A percentile compares a stretch with the other conserved stretches of the same genome.
phyloP scores from a whole-genome alignment of 441 rosid species.

The Adansonia rubrostipa region DNA sequence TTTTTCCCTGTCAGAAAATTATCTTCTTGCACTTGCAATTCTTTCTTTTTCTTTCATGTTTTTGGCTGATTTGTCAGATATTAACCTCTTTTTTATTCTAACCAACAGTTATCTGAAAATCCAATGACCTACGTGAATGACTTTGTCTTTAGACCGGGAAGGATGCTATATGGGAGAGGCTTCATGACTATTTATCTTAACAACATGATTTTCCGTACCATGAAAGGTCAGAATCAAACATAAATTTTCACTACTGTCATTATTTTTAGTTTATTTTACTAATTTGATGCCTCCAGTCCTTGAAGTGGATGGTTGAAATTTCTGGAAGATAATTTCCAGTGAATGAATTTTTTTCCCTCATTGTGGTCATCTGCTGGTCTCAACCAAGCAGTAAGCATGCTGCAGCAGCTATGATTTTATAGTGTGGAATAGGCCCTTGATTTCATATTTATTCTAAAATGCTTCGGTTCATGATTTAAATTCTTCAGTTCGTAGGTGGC shows the following conservation, averaged over 20 bases:
- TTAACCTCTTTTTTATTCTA: conserved; percentile 27
- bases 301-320: conserved; percentile 16
- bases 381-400: not conserved
- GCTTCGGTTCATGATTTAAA: not conserved
- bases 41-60: not conserved
- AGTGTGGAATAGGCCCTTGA: not conserved
- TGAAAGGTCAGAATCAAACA: conserved; percentile 51
- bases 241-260: not conserved
- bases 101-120: conserved; percentile 73
- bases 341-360: not conserved
- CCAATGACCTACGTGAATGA: conserved; percentile 67
- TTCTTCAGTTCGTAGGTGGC: not conserved
- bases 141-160: conserved; percentile 72
- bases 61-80: conserved; percentile 5
- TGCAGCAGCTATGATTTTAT: not conserved
- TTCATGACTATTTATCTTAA: conserved; percentile 68
- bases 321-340: conserved; percentile 12
- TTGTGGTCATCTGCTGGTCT: not conserved
- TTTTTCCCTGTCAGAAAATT: not conserved
- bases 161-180: conserved; percentile 75
- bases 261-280: not conserved
- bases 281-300: not conserved
- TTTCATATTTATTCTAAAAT: not conserved
- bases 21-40: not conserved
- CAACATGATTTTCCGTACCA: conserved; percentile 67